Evolutionary conservation across 1,139 yeast genomes (phyloP), one percentile per base, ranked within the genome.

Genomic region (Debaryomyces psychrophilus): DNA sequence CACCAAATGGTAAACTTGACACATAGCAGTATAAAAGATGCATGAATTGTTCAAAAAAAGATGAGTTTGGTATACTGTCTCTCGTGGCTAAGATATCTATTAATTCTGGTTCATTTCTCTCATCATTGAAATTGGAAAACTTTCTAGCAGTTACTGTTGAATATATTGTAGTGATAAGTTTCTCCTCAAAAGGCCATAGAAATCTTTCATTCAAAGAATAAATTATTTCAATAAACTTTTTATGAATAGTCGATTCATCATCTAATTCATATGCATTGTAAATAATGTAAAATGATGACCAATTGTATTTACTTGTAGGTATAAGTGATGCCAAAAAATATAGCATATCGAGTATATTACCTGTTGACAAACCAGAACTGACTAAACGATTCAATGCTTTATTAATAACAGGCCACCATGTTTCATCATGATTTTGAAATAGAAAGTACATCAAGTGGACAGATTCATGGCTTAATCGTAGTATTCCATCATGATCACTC

Each of bases 91-190:
- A 55, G 22, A 46, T 51, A 0, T 65, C 64, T 11, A 74, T 42
- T 2, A 68, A 41, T 6, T 57, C 59, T 1, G 71, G 70, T 3
- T 51, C 52, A 8, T 45, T 51, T 17, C 55, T 49, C 51, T 75
- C 80, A 46, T 71, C 75, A 1, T 53, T 57, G 46, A 72, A 74
- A 48, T 73, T 71, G 22, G 71, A 62, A 55, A 75, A 76, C 46
- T 63, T 69, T 36, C 74, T 52, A 1, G 52, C 35, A 0, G 77
- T 67, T 3, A 73, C 58, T 0, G 64, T 57, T 1, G 62, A 46
- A 48, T 72, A 73, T 3, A 74, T 45, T 25, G 57, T 59, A 8
- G 65, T 48, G 2, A 76, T 50, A 17, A 72, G 43, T 35, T 58
- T 58, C 38, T 75, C 80, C 35, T 72, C 71, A 2, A 73, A 41